Evolutionary conservation across 805 yeast species (phyloP), one percentile per base, ranked within the genome.

Genomic region (Lipomyces orientalis): DNA sequence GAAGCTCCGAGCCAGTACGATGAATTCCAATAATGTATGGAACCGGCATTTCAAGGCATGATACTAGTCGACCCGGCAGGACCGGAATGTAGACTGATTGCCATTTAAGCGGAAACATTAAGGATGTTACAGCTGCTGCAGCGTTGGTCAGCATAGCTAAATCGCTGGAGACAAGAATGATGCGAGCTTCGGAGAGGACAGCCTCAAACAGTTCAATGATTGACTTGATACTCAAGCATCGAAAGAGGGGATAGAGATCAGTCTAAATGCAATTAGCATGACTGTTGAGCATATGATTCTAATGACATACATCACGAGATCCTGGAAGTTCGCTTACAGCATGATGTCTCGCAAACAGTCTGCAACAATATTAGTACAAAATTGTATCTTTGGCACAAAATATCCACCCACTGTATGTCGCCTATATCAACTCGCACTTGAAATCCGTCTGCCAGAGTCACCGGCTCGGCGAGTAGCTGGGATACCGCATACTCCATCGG

Each of bases 31-130:
- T 70, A n/a, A 70, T 69, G 46, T 69, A 70, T 6, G 72, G 69
- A 12, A 70, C 72, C 19, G 73, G 73, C 49, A 66, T 61, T n/a
- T 69, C 73, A 10, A 70, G 68, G 51, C 73, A 70, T 22, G 66
- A 58, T 0, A 63, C 49, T 39, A 70, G 63, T n/a, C 73, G 62
- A 8, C 64, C 37, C 1, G 70, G 72, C 7, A 70, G 62, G 16
- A 70, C 70, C 5, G 73, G 73, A 31, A 70, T 70, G 22, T 49
- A 68, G 14, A 70, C 70, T 29, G 68, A 64, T 46, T 65, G 72
- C 73, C 73, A 70, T 25, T 37, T 61, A 12, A 70, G 31, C 3
- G 73, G 73, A 35, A 58, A 70, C 12, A 69, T 60, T 5, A 70
- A 59, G 19, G 64, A 54, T 6, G 46, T 49, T 9, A 70, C 61